phyloP scores from a whole-genome alignment of 495 filamentous ascomycete species.

The Lindgomyces ingoldianus region DNA sequence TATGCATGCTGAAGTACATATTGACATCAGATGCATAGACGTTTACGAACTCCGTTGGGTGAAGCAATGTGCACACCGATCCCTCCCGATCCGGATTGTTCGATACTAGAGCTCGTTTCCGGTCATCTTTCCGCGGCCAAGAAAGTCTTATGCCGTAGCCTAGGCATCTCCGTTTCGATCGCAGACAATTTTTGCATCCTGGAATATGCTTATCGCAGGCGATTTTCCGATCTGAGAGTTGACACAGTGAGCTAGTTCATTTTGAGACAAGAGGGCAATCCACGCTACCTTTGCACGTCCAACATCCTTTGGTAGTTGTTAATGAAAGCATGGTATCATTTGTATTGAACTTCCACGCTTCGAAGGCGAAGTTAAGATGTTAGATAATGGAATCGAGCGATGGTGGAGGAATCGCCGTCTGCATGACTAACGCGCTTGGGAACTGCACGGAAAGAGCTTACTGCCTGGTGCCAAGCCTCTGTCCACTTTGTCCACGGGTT shows the following conservation, averaged over 20 bases:
- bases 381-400: background rate
- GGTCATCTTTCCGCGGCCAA: constrained; percentile 15
- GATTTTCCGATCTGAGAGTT: constrained; percentile 14
- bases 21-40: background rate
- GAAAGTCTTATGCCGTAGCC: constrained; percentile 12
- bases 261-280: background rate
- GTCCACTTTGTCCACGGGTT: no score
- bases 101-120: background rate
- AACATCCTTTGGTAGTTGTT: background rate
- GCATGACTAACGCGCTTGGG: no score
- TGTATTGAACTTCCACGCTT: background rate
- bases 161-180: background rate
- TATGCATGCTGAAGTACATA: background rate
- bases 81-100: background rate
- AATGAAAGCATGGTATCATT: background rate
- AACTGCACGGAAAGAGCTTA: no score
- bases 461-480: no score
- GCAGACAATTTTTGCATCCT: background rate
- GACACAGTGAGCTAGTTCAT: background rate
- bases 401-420: background rate
- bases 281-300: constrained; percentile 16
- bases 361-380: background rate
- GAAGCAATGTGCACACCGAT: background rate
- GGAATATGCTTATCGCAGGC: constrained; percentile 4
- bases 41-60: background rate